Evolutionary conservation across 352 stramenopile genomes (phyloP).

Genomic region (Globisporangium yorkense): DNA sequence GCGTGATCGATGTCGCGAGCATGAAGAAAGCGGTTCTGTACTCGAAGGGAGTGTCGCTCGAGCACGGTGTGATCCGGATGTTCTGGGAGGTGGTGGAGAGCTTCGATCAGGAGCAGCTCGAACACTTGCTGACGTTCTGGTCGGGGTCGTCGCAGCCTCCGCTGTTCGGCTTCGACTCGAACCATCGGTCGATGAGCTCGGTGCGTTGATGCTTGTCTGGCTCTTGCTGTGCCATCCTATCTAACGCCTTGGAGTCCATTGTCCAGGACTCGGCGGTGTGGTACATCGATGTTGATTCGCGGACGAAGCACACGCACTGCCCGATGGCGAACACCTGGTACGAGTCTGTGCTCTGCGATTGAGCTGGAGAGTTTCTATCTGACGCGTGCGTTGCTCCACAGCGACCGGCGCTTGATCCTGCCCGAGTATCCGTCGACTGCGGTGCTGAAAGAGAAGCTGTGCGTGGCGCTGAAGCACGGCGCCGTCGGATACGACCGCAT

Average conservation of each 20-base stretch:
- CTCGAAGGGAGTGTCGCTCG: conserved; percentile 33
- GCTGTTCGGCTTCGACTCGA: conserved; percentile 67
- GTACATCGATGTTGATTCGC: conserved; percentile 64
- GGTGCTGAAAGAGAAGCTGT: conserved; percentile 53
- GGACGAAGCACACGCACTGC: conserved; percentile 36
- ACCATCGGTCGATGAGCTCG: conserved; percentile 43
- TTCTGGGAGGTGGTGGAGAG: conserved; percentile 66
- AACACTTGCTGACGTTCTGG: conserved; percentile 74
- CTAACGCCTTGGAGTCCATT: background rate
- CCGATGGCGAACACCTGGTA: conserved; percentile 79
- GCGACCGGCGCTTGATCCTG: conserved; percentile 66
- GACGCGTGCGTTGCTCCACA: conserved; percentile 15
- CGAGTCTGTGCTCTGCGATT: background rate
- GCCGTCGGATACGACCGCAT: conserved; percentile 74
- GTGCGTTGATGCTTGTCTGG: conserved; percentile 19
- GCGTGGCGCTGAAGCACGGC: conserved; percentile 52
- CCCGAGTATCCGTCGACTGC: conserved; percentile 49
- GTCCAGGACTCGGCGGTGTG: conserved; percentile 50
- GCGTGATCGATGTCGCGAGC: conserved; percentile 39
- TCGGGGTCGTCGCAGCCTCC: conserved; percentile 59
- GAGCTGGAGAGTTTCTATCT: background rate
- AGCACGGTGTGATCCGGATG: conserved; percentile 32
- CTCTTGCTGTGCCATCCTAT: background rate
- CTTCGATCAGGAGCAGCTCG: conserved; percentile 46
- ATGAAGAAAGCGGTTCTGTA: conserved; percentile 62